A percentile compares a stretch with the other conserved stretches of the same genome.
phyloP scores from a whole-genome alignment of 2,329 filamentous ascomycete genomes.

The Cladosporium sp. region DNA sequence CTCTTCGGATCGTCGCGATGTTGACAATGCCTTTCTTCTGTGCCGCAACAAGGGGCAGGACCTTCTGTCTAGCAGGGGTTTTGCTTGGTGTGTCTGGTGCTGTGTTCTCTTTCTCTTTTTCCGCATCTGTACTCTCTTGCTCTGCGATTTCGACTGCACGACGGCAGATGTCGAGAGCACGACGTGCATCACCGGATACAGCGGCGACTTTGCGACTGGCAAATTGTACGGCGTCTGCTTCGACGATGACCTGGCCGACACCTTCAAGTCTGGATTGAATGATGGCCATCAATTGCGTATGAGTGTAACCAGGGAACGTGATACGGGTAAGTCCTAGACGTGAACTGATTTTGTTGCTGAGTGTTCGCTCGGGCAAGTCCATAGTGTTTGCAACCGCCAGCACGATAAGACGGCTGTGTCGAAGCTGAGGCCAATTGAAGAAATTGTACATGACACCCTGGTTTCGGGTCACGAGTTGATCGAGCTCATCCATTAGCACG shows the following conservation, averaged over 20 bases:
- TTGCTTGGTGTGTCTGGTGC: constrained; percentile 62
- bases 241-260: constrained; percentile 78
- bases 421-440: constrained; percentile 95
- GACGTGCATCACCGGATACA: constrained; percentile 87
- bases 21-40: constrained; percentile 62
- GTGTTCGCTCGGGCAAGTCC: constrained; percentile 91
- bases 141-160: constrained; percentile 94
- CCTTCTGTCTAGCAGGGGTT: constrained; percentile 36
- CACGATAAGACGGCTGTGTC: constrained; percentile 90
- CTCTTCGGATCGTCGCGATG: constrained; percentile 87
- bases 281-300: constrained; percentile 95
- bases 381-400: constrained; percentile 98
- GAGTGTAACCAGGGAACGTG: constrained; percentile 94
- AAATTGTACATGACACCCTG: constrained; percentile 99
- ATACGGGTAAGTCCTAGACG: constrained; percentile 80
- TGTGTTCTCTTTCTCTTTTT: constrained; percentile 32
- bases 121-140: constrained; percentile 49
- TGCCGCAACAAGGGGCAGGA: constrained; percentile 22
- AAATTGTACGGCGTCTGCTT: constrained; percentile 91
- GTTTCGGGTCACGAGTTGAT: constrained; percentile 95
- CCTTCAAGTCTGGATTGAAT: constrained; percentile 90
- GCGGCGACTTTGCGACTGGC: constrained; percentile 94
- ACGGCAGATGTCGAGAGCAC: constrained; percentile 91
- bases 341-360: constrained; percentile 98
- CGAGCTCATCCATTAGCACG: constrained; percentile 96